Evolutionary conservation across 2,329 filamentous ascomycete species (phyloP), one percentile per base, ranked within the genome.

Genomic region (Neofusicoccum sp.): DNA sequence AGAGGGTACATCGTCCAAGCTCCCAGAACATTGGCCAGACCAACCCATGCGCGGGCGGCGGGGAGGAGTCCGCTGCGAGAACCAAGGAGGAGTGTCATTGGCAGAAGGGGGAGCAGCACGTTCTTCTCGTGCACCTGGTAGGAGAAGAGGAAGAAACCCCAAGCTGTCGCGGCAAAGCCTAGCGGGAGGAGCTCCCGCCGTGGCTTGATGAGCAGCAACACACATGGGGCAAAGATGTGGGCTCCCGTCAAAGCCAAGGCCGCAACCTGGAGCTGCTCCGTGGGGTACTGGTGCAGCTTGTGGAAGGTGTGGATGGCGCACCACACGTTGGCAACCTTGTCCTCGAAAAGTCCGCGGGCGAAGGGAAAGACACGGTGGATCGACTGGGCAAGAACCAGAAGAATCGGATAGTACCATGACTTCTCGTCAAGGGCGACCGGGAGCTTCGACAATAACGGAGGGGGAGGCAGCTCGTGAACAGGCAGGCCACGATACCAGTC

Each of bases 101-200:
- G 95, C 72, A 98, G 85, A 48, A 99, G 80, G 1, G 95, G 96
- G 2, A 99, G 84, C 4, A 99, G 81, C 0, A 96, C 91, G 66
- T 93, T 97, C 82, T 99, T 99, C 78, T 99, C 95, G 70, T 99
- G 95, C 0, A 99, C 96, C 72, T 99, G 95, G 73, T 96, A 99
- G 68, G 91, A 96, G 78, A 96, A 98, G 14, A 99, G 81, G 74
- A 98, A 99, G 80, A 99, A 99, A 0, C 89, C 93, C 95, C 95
- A 99, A 1, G 93, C 90, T 0, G 90, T 92, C 1, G 89, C 84
- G 1, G 93, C 89, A 61, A 98, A 85, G 0, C 90, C 90, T 36
- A 90, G 83, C 1, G 92, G 92, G 12, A 98, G 77, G 4, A 95
- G 81, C 43, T 88, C 84, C 67, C 89, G 93, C 49, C 85, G 84